Evolutionary conservation across 2,329 filamentous ascomycete genomes (phyloP), one percentile per base, ranked within the genome.

Genomic region (Bipolaris sorokiniana): DNA sequence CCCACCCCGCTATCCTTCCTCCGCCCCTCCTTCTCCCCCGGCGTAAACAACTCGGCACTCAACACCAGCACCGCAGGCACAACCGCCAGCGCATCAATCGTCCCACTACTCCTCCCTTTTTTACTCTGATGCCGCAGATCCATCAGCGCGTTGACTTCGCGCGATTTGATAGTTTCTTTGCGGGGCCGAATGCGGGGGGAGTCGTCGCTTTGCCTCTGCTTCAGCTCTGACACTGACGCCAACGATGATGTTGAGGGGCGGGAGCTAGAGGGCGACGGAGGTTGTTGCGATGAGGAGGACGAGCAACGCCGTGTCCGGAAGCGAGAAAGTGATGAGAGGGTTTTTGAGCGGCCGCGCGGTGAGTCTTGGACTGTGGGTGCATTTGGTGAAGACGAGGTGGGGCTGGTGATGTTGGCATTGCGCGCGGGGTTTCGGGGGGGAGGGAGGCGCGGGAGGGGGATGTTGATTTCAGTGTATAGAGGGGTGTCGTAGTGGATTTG

Each of bases 21-120:
- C 41, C 48, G 48, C 3, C 34, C 40, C 23, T 44, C 56, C 26
- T 56, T 56, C 34, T 36, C 42, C 38, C 62, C 64, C 4, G 74
- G 74, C 48, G 73, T 76, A 38, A 76, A 76, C 45, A 75, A 48
- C 61, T 76, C 74, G 1, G 74, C 71, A 28, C 68, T 68, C 61
- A 76, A 37, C 34, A 76, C 64, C 54, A 76, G 48, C 18, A 75
- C 70, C 3, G 74, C 69, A 1, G 74, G 74, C 13, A 75, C 68
- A 37, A 76, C 69, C 7, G 73, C 74, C 28, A 75, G 48, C n/a
- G 73, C 74, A 58, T 72, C 72, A 6, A 76, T 51, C 1, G 70
- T 74, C 18, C 66, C 65, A 7, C 26, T 54, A 7, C 26, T 54
- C n/a, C 55, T 38, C 0, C 61, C 64, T 48, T 66, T 58, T 41